Conservation (phyloP, 805 yeast genomes). For the Zygoascus tannicola region DNA sequence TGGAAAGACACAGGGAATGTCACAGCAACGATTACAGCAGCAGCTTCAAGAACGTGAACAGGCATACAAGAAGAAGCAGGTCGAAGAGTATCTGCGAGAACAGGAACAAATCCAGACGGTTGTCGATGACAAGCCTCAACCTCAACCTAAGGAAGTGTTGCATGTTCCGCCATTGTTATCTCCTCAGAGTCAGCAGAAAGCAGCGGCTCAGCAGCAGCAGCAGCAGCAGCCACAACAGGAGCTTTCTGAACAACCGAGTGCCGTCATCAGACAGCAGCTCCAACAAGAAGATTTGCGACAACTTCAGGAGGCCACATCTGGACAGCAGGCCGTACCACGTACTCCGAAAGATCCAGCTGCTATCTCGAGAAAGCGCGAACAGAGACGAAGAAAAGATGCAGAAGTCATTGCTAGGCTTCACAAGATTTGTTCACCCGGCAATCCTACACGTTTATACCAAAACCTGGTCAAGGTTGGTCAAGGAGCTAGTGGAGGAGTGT, state of each 20-base stretch:
- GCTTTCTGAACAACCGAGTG: constrained; percentile 5
- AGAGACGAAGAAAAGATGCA: constrained; percentile 60
- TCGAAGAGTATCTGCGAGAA: constrained; percentile 23
- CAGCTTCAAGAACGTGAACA: constrained; percentile 28
- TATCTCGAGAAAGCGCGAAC: constrained; percentile 50
- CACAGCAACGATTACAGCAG: constrained; percentile 29
- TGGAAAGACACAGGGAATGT: constrained; percentile 14
- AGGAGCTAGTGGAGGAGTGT: constrained; percentile 97
- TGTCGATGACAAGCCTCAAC: constrained; percentile 13
- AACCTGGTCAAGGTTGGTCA: constrained; percentile 61
- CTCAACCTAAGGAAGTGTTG: constrained; percentile 1
- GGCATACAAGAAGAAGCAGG: constrained; percentile 12
- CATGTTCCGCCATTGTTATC: constrained; percentile 18
- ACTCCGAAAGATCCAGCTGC: constrained; percentile 19
- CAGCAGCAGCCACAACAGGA: constrained; percentile 8
- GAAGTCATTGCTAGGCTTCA: constrained; percentile 62
- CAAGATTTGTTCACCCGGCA: constrained; percentile 74
- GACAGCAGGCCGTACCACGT: constrained; percentile 16
- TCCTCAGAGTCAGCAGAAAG: constrained; percentile 17
- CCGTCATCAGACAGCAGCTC: constrained; percentile 2
- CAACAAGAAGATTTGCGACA: constrained; percentile 21
- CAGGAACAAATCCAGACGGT: constrained; percentile 18
- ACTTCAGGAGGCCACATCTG: constrained; percentile 22
- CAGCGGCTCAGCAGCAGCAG: constrained; percentile 12
- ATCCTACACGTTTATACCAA: constrained; percentile 63